A percentile compares a stretch with the other conserved stretches of the same genome.
Evolutionary conservation across 2,329 filamentous ascomycete genomes (phyloP).

Genomic region (Cladophialophora yegresii): DNA sequence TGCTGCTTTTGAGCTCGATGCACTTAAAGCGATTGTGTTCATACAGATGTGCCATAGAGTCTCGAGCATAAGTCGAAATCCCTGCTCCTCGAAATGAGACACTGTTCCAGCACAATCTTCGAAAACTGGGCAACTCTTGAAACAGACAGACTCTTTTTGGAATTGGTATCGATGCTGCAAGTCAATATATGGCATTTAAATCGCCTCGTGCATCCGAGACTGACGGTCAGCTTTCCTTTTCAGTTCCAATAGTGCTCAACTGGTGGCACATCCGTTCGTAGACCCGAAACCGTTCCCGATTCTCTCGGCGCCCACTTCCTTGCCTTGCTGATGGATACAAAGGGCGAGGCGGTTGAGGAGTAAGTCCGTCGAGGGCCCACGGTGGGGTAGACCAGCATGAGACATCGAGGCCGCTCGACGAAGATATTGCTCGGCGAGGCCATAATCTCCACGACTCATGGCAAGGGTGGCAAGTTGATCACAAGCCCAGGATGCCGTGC

Average conservation of each 20-base stretch:
- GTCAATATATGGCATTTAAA: not conserved
- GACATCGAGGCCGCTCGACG: constrained; percentile 21
- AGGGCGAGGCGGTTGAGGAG: constrained; percentile 13
- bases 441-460: constrained; percentile 21
- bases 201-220: not conserved
- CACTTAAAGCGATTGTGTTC: not conserved
- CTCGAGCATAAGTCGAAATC: not conserved
- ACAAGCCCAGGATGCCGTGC: constrained; percentile 26
- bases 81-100: not conserved
- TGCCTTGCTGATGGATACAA: constrained; percentile 27
- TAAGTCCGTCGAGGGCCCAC: constrained; percentile 24
- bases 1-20: not conserved
- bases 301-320: not conserved
- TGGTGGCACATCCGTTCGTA: not conserved
- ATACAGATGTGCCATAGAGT: constrained; percentile 5
- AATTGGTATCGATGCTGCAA: not conserved
- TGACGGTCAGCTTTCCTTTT: not conserved
- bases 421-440: constrained; percentile 22
- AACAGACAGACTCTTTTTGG: not conserved
- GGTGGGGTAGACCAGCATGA: constrained; percentile 16
- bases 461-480: constrained; percentile 27
- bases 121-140: not conserved
- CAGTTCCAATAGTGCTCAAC: not conserved
- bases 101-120: not conserved
- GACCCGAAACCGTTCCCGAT: not conserved